Percentiles rank a stretch among this genome's conserved stretches.
These are phyloP conservation scores for Mycena venus DNA, from an alignment of 768 basidiomycete species.

Conservation along the genomic window DNA sequence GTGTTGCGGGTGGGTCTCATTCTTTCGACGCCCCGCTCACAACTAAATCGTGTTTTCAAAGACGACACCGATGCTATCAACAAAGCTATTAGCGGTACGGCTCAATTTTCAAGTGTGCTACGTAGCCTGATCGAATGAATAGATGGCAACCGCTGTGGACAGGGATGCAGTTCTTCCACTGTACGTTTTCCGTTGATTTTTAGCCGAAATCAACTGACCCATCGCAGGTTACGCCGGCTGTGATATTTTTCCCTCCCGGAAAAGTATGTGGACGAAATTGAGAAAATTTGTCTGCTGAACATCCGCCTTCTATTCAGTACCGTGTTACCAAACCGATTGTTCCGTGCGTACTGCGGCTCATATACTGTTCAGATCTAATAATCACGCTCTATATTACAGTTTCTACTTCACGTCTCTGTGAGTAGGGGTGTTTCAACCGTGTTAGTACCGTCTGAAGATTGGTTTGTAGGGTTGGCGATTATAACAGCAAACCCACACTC, in stretches of 20 bases:
- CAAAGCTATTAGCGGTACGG: conserved; percentile 13
- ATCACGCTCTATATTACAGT: not conserved
- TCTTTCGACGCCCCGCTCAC: too few species aligned
- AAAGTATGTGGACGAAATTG: not conserved
- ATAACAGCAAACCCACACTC: not conserved
- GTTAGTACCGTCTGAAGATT: too few species aligned
- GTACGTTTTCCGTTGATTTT: not conserved
- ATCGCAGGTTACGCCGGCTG: conserved; percentile 8
- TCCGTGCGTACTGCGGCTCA: not conserved
- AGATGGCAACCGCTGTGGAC: conserved; percentile 8
- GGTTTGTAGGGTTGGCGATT: conserved; percentile 16
- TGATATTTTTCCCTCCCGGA: conserved; percentile 20
- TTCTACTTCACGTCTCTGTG: conserved; percentile 21
- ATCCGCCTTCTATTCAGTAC: not conserved
- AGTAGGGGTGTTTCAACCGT: not conserved
- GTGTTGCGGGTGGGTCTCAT: conserved; percentile 4
- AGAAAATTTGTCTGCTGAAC: not conserved
- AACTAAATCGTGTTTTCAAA: not conserved
- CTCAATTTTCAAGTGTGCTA: not conserved
- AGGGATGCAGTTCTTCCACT: conserved; percentile 9
- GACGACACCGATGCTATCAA: conserved; percentile 21
- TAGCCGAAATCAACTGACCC: not conserved
- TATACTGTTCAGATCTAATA: not conserved
- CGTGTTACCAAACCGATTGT: conserved; percentile 15
- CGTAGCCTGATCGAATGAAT: not conserved